Evolutionary conservation across 1,139 yeast species (phyloP).

Genomic region (Nematodospora anomalae): DNA sequence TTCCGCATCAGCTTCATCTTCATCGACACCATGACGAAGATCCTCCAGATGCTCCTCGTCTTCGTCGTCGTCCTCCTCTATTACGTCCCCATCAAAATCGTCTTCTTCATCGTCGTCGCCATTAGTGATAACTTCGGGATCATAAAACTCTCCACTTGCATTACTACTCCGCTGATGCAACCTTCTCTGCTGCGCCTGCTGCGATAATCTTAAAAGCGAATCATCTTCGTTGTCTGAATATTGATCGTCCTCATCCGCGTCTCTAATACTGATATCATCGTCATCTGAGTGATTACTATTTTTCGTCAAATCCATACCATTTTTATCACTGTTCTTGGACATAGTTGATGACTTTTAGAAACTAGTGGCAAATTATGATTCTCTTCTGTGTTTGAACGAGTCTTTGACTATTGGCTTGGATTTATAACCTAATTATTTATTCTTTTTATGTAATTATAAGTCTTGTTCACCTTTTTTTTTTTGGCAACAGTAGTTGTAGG

Average conservation of each 20-base stretch:
- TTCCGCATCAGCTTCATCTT: constrained; percentile 21
- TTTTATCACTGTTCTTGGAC: background rate
- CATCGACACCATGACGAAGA: constrained; percentile 17
- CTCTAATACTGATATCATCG: constrained; percentile 7
- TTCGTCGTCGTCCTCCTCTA: constrained; percentile 22
- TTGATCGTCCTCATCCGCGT: constrained; percentile 6
- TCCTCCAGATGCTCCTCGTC: constrained; percentile 17
- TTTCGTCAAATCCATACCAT: background rate
- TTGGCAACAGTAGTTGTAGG: constrained; percentile 1
- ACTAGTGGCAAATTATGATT: background rate
- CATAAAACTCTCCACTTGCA: background rate
- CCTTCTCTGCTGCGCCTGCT: constrained; percentile 20
- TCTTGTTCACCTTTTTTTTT: constrained; percentile 1
- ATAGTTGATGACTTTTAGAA: background rate
- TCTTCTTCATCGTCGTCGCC: constrained; percentile 12
- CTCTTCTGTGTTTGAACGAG: background rate
- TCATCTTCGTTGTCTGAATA: constrained; percentile 17
- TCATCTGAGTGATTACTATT: constrained; percentile 1
- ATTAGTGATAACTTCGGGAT: constrained; percentile 6
- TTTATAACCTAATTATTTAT: too few relatives aligned
- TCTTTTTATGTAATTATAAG: too few relatives aligned
- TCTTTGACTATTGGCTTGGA: background rate
- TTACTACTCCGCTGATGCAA: constrained; percentile 9
- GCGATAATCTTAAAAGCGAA: constrained; percentile 23
- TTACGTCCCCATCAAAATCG: constrained; percentile 13